Evolutionary conservation across 2,329 filamentous ascomycete genomes (phyloP), one percentile per base, ranked within the genome.

Genomic region (Aspergillus costaricaensis): DNA sequence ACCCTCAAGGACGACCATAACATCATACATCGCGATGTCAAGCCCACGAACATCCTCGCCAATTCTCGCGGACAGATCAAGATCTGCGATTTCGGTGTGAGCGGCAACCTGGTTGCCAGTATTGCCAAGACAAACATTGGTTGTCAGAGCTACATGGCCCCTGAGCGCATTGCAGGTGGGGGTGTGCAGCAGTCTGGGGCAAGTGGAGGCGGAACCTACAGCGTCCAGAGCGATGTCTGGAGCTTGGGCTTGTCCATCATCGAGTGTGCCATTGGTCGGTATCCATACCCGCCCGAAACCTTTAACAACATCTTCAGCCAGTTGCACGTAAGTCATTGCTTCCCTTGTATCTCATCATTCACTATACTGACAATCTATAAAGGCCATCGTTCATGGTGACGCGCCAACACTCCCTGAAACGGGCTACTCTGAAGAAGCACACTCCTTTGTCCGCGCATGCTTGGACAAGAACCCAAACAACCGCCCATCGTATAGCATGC

Each of bases 41-140:
- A 99, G 77, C 95, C 95, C 1, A 99, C 95, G n/a, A 99, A 99
- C 71, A 97, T 99, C 61, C 83, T 99, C 1, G 87, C 92, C 75
- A 99, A 98, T 77, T 91, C 89, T 2, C 85, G 85, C 44, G 95
- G 95, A 1, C 92, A 97, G 72, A 85, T 98, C 81, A 99, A 99
- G 79, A 96, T 99, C 60, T 99, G 95, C 77, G 95, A 99, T 77
- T 99, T 99, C 75, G 95, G 95, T 59, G 95, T 99, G 58, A 96
- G 91, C 67, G 95, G 95, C 56, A 99, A 99, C 70, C 81, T 99
- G 23, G 95, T 99, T 21, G 94, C 95, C 23, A 96, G 92, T 80
- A 98, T 98, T 70, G 95, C 95, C 55, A 96, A 96, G 79, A 99
- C 95, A 27, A 99, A 99, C 74, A 99, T 99, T 70, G 95, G 95